Evolutionary conservation across 257 asterid genomes (phyloP), one percentile per base, ranked within the genome.

Genomic region (Solanum piurae): DNA sequence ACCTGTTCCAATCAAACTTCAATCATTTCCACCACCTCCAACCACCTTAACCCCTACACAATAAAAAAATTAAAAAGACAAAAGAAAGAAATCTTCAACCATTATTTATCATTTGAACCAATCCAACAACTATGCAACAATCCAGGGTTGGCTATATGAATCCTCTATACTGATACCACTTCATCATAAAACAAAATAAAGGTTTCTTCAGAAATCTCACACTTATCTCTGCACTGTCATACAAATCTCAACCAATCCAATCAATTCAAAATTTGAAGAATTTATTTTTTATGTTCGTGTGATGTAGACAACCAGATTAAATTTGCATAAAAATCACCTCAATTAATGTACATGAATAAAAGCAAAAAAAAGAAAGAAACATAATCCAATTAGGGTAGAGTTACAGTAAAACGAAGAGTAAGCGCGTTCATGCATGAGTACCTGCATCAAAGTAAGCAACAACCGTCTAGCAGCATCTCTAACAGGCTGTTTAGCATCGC

Each of bases 361-460:
- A 73, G 49, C n/a, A 66, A 71, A 33, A 52, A 18, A 36, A 34
- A 9, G 9, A 73, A 36, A 36, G 29, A 73, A 73, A 36, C 82
- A 20, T 36, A 34, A 73, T 73, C 27, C 27, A 46, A 80, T 42
- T 42, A 42, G 64, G 60, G 38, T 25, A 77, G 25, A 38, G 29
- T 69, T 21, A 31, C 31, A 27, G 34, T 38, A 86, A 76, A 71
- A 27, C 9, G 69, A 85, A 66, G 68, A 68, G 55, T 23, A 38
- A 40, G 12, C 14, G 88, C 66, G 52, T 71, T 34, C 83, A 86
- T 84, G 89, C 86, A 73, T 23, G 64, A 40, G 60, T 92, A 97
- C 99, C 98, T 96, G 98, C 99, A 97, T 97, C 58, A 96, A 95
- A 75, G 99, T 97, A 88, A 96, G 98, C 91, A 97, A 74, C 46